Conservation (phyloP, 2,329 filamentous ascomycete genomes). For the Aspergillus floridensis region DNA sequence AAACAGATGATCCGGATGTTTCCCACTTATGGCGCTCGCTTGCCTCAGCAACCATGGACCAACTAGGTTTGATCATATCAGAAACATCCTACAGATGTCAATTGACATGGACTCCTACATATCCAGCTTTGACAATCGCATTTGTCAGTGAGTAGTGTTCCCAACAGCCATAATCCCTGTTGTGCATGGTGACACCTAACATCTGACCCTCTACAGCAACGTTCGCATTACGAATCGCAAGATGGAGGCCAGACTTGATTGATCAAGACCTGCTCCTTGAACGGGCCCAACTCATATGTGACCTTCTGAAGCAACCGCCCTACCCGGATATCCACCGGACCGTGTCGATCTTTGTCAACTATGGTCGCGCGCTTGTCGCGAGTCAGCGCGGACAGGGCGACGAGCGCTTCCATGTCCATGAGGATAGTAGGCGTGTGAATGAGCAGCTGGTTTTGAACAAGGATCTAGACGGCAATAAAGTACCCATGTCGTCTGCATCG, state of each 20-base stretch:
- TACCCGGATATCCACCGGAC: constrained; percentile 41
- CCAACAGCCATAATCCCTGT: background rate
- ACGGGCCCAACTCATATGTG: constrained; percentile 32
- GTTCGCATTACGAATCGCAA: constrained; percentile 33
- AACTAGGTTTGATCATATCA: constrained; percentile 31
- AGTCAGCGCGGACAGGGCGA: constrained; percentile 2
- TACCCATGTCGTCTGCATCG: background rate
- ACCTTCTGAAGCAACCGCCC: constrained; percentile 35
- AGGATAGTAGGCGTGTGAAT: background rate
- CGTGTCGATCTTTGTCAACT: constrained; percentile 38
- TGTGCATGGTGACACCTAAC: background rate
- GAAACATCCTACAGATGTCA: constrained; percentile 36
- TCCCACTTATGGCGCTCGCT: constrained; percentile 32
- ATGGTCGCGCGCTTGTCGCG: constrained; percentile 33
- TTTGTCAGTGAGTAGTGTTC: constrained; percentile 36
- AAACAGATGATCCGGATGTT: constrained; percentile 24
- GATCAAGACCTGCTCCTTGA: constrained; percentile 31
- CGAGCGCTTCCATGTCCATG: background rate
- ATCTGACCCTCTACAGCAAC: constrained; percentile 24
- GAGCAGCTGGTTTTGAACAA: background rate
- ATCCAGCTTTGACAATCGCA: constrained; percentile 34
- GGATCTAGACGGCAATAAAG: background rate
- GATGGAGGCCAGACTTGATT: constrained; percentile 35
- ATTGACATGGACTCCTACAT: constrained; percentile 35
- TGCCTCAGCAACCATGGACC: constrained; percentile 34